Evolutionary conservation across 2,329 filamentous ascomycete genomes (phyloP).

Genomic region (Raffaelea ambrosiae): DNA sequence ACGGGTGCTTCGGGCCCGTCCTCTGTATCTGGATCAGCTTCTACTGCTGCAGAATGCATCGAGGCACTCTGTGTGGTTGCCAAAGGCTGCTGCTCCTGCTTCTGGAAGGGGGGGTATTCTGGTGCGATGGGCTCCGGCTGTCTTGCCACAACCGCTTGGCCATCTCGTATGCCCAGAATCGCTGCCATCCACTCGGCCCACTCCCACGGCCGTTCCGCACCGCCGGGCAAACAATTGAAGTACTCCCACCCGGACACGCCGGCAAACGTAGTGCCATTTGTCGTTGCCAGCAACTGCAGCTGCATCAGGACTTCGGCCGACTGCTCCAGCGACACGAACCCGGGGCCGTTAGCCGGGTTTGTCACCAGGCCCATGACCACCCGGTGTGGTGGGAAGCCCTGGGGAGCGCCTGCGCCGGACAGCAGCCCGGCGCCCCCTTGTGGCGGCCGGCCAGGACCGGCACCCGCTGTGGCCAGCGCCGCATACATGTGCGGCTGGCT

Average conservation of each 20-base stretch:
- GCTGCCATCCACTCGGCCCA: conserved; percentile 61
- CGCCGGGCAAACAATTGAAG: conserved; percentile 62
- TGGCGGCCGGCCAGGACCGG: conserved; percentile 61
- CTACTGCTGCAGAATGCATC: too few species aligned
- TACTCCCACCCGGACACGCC: conserved; percentile 87
- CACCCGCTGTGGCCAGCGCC: conserved; percentile 47
- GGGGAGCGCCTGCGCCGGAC: conserved; percentile 46
- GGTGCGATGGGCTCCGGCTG: not conserved
- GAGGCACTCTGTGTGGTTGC: too few species aligned
- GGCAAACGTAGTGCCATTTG: conserved; percentile 41
- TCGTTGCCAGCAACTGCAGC: conserved; percentile 25
- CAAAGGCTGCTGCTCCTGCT: not conserved
- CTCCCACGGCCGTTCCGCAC: conserved; percentile 53
- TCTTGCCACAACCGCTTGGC: not conserved
- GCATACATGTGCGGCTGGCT: conserved; percentile 39
- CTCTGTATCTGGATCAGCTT: conserved; percentile 17
- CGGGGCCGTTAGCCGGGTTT: conserved; percentile 61
- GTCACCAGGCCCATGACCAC: conserved; percentile 70
- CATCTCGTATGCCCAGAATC: conserved; percentile 16
- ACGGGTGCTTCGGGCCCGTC: conserved; percentile 14
- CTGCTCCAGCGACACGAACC: conserved; percentile 50
- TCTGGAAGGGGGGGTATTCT: not conserved
- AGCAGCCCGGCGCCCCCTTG: conserved; percentile 59
- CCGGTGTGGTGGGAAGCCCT: conserved; percentile 59
- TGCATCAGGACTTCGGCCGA: conserved; percentile 46